Evolutionary conservation across 306 rosid species (phyloP).

Genomic region (Corylus americana): DNA sequence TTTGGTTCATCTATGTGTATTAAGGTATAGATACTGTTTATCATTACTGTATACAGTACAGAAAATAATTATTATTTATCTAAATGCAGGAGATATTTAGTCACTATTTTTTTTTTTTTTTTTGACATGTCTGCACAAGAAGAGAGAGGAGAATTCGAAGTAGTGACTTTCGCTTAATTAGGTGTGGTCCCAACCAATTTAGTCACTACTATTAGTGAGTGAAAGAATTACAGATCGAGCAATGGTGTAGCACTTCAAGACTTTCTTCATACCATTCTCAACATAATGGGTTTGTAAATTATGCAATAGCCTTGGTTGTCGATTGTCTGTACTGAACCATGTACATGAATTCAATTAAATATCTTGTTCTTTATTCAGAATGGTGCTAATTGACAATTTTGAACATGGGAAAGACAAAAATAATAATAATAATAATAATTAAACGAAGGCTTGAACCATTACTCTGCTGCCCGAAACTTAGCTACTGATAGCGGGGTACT

Average conservation of each 20-base stretch:
- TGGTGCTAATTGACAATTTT: not conserved
- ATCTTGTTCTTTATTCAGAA: not conserved
- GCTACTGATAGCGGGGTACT: not conserved
- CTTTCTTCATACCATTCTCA: not conserved
- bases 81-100: too few relatives aligned
- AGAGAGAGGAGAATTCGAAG: too few relatives aligned
- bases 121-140: too few relatives aligned
- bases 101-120: too few relatives aligned
- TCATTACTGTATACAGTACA: not conserved
- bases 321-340: not conserved
- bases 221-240: not conserved
- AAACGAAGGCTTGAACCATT: not conserved
- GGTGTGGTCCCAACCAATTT: too few relatives aligned
- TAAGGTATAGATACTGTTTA: not conserved
- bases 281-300: not conserved
- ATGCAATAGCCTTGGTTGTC: not conserved
- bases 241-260: not conserved
- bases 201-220: not conserved
- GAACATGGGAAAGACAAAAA: not conserved
- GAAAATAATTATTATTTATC: not conserved
- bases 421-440: not conserved
- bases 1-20: not conserved
- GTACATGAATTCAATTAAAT: not conserved
- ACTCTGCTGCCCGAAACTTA: not conserved
- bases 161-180: too few relatives aligned